phyloP scores from a whole-genome alignment of 371 early-diverging fungal genomes.

The Rhizopus delemar region DNA sequence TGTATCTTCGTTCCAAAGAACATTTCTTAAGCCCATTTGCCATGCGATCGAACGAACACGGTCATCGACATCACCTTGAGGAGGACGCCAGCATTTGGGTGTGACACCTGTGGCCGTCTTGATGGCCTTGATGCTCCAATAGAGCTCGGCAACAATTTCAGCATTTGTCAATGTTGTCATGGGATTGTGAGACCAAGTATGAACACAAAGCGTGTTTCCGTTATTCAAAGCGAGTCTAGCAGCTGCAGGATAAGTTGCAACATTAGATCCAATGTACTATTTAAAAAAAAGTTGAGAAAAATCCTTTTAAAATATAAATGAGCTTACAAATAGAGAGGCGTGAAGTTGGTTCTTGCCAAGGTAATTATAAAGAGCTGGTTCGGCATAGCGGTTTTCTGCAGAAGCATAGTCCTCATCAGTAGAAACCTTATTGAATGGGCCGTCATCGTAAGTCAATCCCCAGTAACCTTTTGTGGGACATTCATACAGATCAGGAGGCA shows the following conservation, averaged over 20 bases:
- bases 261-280: slow-evolving; percentile 51
- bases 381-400: slow-evolving; percentile 30
- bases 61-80: slow-evolving; percentile 56
- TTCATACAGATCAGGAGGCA: slow-evolving; percentile 46
- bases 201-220: slow-evolving; percentile 48
- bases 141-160: slow-evolving; percentile 57
- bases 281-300: background rate
- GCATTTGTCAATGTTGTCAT: slow-evolving; percentile 55
- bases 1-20: slow-evolving; percentile 48
- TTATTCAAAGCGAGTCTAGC: slow-evolving; percentile 44
- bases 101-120: slow-evolving; percentile 58
- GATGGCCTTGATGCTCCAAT: slow-evolving; percentile 52
- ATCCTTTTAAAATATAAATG: background rate
- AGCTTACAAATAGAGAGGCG: slow-evolving; percentile 29
- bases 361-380: slow-evolving; percentile 47
- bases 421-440: slow-evolving; percentile 37
- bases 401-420: slow-evolving; percentile 14
- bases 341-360: slow-evolving; percentile 29
- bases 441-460: slow-evolving; percentile 52
- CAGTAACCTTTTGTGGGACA: slow-evolving; percentile 49
- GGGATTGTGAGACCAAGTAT: slow-evolving; percentile 62
- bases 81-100: slow-evolving; percentile 56
- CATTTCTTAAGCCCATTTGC: slow-evolving; percentile 50
- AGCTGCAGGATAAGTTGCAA: slow-evolving; percentile 41
- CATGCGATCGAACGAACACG: slow-evolving; percentile 54